Evolutionary conservation across 495 filamentous ascomycete species (phyloP).

Genomic region (Copromyces sp.): DNA sequence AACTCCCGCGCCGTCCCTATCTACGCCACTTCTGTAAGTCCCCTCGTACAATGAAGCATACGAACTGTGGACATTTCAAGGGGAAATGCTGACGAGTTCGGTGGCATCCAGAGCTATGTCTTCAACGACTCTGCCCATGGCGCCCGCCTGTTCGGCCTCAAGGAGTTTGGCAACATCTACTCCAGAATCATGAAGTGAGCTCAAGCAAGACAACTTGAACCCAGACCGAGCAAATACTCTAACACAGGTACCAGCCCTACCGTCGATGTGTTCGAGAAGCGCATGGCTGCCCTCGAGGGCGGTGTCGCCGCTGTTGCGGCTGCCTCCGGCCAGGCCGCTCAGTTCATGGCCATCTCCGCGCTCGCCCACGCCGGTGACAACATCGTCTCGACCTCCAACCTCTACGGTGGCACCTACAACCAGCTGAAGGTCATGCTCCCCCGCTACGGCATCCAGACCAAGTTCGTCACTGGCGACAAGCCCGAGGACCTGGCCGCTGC

Average conservation of each 20-base stretch:
- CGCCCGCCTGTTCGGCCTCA: constrained; percentile 91
- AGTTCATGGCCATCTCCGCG: constrained; percentile 85
- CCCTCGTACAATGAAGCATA: not conserved
- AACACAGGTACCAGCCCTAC: constrained; percentile 53
- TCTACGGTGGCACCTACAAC: constrained; percentile 98
- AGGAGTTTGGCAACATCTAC: constrained; percentile 98
- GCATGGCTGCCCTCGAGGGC: constrained; percentile 90
- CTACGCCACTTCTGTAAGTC: constrained; percentile 77
- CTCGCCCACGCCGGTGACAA: constrained; percentile 85
- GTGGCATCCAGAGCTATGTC: constrained; percentile 55
- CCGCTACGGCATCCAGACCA: constrained; percentile 78
- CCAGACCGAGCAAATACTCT: not conserved
- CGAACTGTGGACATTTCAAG: not conserved
- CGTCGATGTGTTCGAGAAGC: constrained; percentile 95
- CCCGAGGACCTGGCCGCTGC: constrained; percentile 68
- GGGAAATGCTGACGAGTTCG: not conserved
- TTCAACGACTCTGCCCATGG: constrained; percentile 98
- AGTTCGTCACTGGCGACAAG: constrained; percentile 82
- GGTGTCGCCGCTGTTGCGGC: constrained; percentile 85
- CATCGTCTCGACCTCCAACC: constrained; percentile 83
- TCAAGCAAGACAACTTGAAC: not conserved
- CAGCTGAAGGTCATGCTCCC: constrained; percentile 91
- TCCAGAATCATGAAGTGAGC: constrained; percentile 86
- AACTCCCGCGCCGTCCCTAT: constrained; percentile 92
- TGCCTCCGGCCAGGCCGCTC: constrained; percentile 84